Conservation (phyloP, 805 yeast genomes). For the Starmerella lactis-condensi region DNA sequence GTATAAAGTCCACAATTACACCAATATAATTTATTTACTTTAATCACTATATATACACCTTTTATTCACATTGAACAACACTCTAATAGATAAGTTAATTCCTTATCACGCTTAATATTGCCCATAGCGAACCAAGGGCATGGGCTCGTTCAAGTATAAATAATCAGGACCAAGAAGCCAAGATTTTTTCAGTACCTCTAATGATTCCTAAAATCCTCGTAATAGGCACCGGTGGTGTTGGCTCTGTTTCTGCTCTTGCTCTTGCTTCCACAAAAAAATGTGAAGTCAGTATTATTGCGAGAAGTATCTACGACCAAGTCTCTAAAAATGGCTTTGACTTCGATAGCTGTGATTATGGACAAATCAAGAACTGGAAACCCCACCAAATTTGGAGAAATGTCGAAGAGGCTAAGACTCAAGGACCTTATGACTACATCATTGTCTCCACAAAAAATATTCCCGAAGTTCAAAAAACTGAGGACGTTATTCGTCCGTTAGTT, state of each 20-base stretch:
- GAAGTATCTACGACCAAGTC: conserved; percentile 45
- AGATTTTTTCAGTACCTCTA: too few species aligned
- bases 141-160: too few species aligned
- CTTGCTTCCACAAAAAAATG: conserved; percentile 32
- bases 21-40: too few species aligned
- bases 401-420: conserved; percentile 29
- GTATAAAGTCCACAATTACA: too few species aligned
- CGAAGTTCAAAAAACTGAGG: conserved; percentile 37
- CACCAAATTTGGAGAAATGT: conserved; percentile 21
- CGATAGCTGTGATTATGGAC: conserved; percentile 46
- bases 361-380: conserved; percentile 37
- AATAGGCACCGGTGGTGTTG: conserved; percentile 78
- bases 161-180: too few species aligned
- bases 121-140: too few species aligned
- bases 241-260: conserved; percentile 54
- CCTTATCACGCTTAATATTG: too few species aligned
- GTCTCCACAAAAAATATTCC: conserved; percentile 50
- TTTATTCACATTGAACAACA: too few species aligned
- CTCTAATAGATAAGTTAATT: too few species aligned
- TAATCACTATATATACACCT: too few species aligned
- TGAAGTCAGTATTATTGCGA: conserved; percentile 41
- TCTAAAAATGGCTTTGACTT: conserved; percentile 36
- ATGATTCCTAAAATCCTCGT: conserved; percentile 30
- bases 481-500: conserved; percentile 34
- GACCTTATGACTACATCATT: conserved; percentile 38